These are phyloP conservation scores for Thelonectria discophora DNA, from an alignment of 2,329 filamentous ascomycete species.

Conservation along the genomic window DNA sequence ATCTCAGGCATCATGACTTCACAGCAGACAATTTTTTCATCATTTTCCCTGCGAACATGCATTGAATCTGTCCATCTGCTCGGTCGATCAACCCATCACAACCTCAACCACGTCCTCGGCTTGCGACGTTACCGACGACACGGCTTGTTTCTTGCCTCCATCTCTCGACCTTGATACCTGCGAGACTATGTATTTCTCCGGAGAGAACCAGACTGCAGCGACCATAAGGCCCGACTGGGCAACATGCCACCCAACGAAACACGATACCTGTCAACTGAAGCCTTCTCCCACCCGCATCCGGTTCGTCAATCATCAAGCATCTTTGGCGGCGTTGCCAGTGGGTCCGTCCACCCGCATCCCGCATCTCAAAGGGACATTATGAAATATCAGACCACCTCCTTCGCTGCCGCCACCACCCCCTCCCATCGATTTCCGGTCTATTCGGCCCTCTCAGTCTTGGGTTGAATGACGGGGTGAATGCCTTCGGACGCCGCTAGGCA, in stretches of 20 bases:
- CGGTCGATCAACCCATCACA: slow-evolving; percentile 1
- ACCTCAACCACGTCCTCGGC: neutral
- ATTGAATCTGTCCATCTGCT: neutral
- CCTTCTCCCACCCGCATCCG: slow-evolving; percentile 11
- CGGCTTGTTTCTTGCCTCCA: neutral
- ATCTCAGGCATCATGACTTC: neutral
- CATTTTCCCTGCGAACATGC: neutral
- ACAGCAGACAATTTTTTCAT: neutral
- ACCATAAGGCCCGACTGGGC: slow-evolving; percentile 18
- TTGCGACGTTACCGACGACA: neutral
- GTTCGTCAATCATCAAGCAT: slow-evolving; percentile 5
- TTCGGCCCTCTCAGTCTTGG: slow-evolving; percentile 16
- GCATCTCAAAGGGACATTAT: slow-evolving; percentile 18
- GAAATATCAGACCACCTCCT: slow-evolving; percentile 32
- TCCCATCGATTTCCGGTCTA: slow-evolving; percentile 14
- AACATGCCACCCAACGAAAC: slow-evolving; percentile 31
- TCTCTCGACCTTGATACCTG: neutral
- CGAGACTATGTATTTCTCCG: neutral
- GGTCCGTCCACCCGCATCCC: slow-evolving; percentile 20
- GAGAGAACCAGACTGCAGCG: neutral
- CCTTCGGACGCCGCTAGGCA: slow-evolving; percentile 7
- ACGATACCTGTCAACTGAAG: slow-evolving; percentile 23
- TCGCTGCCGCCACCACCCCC: slow-evolving; percentile 25
- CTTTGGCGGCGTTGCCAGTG: slow-evolving; percentile 19
- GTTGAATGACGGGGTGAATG: slow-evolving; percentile 20